Percentiles rank a stretch among this genome's conserved stretches.
Evolutionary conservation across 2,329 filamentous ascomycete species (phyloP).

Genomic region (Aspergillus costaricaensis): DNA sequence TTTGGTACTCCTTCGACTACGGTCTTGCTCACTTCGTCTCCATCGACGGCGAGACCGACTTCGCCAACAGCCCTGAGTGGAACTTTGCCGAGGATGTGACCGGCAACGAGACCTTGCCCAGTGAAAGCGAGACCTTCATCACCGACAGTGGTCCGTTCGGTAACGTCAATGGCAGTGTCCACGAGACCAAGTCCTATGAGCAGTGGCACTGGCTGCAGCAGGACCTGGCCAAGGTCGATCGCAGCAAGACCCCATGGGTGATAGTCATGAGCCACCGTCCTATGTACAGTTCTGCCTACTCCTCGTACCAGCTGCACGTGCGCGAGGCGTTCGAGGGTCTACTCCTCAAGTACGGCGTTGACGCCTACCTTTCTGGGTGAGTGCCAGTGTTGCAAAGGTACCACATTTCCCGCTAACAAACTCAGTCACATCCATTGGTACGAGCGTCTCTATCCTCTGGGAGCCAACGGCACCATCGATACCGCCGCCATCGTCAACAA

Average conservation of each 20-base stretch:
- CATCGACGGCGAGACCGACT: constrained; percentile 54
- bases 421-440: constrained; percentile 52
- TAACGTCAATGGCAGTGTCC: constrained; percentile 42
- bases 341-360: constrained; percentile 49
- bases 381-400: constrained; percentile 13
- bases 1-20: constrained; percentile 60
- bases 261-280: constrained; percentile 53
- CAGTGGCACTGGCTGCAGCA: constrained; percentile 52
- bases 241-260: constrained; percentile 53
- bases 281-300: constrained; percentile 51
- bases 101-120: constrained; percentile 46
- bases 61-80: constrained; percentile 50
- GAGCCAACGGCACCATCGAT: constrained; percentile 46
- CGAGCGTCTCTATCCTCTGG: constrained; percentile 46
- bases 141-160: constrained; percentile 56
- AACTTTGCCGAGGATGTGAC: constrained; percentile 48
- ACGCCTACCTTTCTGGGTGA: constrained; percentile 48
- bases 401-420: neutral
- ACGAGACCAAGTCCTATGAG: constrained; percentile 47
- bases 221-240: constrained; percentile 50
- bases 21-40: constrained; percentile 56
- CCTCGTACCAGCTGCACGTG: constrained; percentile 48
- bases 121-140: constrained; percentile 46
- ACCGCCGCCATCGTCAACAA: constrained; percentile 46
- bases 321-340: constrained; percentile 51